phyloP scores from a whole-genome alignment of 2,329 filamentous ascomycete genomes.

The Huntiella moniliformis region DNA sequence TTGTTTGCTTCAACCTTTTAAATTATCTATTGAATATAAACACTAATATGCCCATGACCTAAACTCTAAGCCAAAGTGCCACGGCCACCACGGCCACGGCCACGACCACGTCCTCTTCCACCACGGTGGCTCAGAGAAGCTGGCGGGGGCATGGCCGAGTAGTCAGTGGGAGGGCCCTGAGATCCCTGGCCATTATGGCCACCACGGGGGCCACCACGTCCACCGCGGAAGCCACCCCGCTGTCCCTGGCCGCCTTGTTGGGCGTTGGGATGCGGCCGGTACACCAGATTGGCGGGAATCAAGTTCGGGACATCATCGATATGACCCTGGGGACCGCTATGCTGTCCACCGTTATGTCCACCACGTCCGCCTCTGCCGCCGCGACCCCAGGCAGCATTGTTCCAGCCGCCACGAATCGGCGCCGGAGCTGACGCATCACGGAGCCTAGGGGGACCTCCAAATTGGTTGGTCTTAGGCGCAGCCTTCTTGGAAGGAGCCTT shows the following conservation, averaged over 20 bases:
- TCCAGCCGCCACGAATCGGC: constrained; percentile 37
- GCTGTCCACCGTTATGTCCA: neutral
- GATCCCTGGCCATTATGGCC: neutral
- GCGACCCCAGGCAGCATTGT: constrained; percentile 14
- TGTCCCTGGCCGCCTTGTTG: constrained; percentile 12
- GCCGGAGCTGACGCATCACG: constrained; percentile 33
- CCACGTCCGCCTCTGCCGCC: constrained; percentile 12
- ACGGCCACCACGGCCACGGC: constrained; percentile 18
- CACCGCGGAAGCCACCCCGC: constrained; percentile 16
- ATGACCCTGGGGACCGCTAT: too few relatives aligned
- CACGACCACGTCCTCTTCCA: constrained; percentile 21
- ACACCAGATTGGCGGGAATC: constrained; percentile 9
- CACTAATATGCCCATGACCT: too few relatives aligned
- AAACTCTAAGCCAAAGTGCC: neutral
- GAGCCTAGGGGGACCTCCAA: neutral
- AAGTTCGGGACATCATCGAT: constrained; percentile 14
- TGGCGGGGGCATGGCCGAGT: constrained; percentile 42
- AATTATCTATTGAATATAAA: too few relatives aligned
- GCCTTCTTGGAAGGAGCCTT: constrained; percentile 25
- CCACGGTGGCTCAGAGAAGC: constrained; percentile 31
- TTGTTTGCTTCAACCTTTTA: too few relatives aligned
- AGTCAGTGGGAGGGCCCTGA: constrained; percentile 16
- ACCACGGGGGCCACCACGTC: constrained; percentile 10
- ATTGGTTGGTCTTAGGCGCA: constrained; percentile 28
- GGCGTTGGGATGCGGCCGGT: constrained; percentile 10